A percentile compares a stretch with the other conserved stretches of the same genome.
Evolutionary conservation across 352 stramenopile species (phyloP).

Genomic region (Pythium rhizo-oryzae): DNA sequence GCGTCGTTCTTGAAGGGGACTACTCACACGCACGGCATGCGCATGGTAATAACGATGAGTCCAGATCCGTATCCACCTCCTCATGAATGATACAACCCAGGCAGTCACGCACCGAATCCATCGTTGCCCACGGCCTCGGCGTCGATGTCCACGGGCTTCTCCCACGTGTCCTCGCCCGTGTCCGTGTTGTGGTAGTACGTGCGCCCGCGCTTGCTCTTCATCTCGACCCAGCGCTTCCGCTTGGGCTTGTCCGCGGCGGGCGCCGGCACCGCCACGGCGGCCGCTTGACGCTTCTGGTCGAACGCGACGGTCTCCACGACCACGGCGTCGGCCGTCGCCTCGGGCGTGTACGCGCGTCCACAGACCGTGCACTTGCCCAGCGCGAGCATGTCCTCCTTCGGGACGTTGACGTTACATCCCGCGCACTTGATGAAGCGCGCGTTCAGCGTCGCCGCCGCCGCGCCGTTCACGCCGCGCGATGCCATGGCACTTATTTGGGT

Average conservation of each 20-base stretch:
- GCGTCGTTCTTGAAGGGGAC: slow-evolving; percentile 85
- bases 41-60: background rate
- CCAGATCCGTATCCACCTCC: too few species aligned
- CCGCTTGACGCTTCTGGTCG: background rate
- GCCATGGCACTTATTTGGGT: slow-evolving; percentile 37
- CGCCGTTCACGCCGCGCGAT: slow-evolving; percentile 53
- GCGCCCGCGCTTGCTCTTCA: slow-evolving; percentile 63
- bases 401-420: slow-evolving; percentile 75
- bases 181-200: slow-evolving; percentile 88
- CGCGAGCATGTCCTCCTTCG: slow-evolving; percentile 74
- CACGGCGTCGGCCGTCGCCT: slow-evolving; percentile 29
- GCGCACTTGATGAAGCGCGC: slow-evolving; percentile 82
- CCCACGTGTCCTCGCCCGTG: slow-evolving; percentile 80
- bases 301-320: slow-evolving; percentile 51
- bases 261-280: background rate
- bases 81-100: background rate
- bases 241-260: slow-evolving; percentile 19
- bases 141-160: slow-evolving; percentile 67
- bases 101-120: slow-evolving; percentile 43
- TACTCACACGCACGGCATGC: slow-evolving; percentile 17
- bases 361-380: slow-evolving; percentile 69
- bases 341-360: slow-evolving; percentile 41
- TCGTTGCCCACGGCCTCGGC: slow-evolving; percentile 56
- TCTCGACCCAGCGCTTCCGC: slow-evolving; percentile 62
- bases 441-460: slow-evolving; percentile 58